These are phyloP conservation scores for Galium porrigens DNA, from an alignment of 305 asterid genomes.

Conservation along the genomic window DNA sequence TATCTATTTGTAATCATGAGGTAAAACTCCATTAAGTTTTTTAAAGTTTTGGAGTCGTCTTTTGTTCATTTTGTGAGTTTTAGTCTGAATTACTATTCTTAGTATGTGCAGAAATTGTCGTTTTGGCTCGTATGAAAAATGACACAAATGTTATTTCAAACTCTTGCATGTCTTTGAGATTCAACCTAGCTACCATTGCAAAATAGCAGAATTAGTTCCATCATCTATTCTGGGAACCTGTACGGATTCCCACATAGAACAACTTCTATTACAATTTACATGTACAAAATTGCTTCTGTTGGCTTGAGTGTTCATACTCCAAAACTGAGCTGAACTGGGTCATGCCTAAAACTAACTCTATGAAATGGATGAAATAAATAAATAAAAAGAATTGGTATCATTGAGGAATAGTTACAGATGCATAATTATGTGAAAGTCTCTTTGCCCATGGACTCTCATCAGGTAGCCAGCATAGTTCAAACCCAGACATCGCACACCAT, in stretches of 20 bases:
- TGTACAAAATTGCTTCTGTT: background rate
- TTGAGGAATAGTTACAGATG: constrained; percentile 15
- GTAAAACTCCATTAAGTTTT: background rate
- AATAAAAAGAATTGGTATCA: background rate
- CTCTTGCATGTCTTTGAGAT: background rate
- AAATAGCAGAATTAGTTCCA: background rate
- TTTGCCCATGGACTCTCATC: constrained; percentile 57
- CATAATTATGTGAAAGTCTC: constrained; percentile 36
- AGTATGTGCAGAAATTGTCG: too few relatives aligned
- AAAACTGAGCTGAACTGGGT: background rate
- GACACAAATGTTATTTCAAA: too few relatives aligned
- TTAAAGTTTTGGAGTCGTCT: background rate
- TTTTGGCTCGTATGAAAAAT: background rate
- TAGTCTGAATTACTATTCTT: background rate
- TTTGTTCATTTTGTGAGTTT: background rate
- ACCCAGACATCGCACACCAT: constrained; percentile 50
- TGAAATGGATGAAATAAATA: background rate
- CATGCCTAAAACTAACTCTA: background rate
- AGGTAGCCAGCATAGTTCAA: constrained; percentile 47
- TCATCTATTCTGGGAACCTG: background rate
- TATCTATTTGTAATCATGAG: constrained; percentile 4
- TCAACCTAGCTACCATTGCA: background rate
- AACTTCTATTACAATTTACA: background rate
- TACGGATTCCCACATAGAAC: background rate
- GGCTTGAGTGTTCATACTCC: background rate